Evolutionary conservation across 2,329 filamentous ascomycete species (phyloP).

Genomic region (Exophiala alcalophila): DNA sequence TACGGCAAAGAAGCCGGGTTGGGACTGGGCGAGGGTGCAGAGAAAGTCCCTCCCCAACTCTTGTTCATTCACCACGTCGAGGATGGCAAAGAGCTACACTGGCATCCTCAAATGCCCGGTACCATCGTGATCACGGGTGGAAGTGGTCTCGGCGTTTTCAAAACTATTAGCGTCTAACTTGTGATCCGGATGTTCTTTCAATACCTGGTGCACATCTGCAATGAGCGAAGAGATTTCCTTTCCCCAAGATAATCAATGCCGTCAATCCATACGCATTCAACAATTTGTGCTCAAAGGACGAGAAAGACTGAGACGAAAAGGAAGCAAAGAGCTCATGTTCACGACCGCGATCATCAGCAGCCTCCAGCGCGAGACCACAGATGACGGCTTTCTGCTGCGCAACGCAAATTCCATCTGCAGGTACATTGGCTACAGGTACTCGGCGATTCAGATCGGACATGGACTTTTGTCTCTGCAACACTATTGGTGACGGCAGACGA

Average conservation of each 20-base stretch:
- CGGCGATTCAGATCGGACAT: not conserved
- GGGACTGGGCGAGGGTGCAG: constrained; percentile 29
- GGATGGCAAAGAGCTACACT: constrained; percentile 91
- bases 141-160: constrained; percentile 76
- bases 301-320: too few species aligned
- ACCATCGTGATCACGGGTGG: constrained; percentile 85
- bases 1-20: constrained; percentile 72
- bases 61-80: constrained; percentile 97
- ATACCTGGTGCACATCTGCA: too few species aligned
- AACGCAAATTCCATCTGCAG: constrained; percentile 8
- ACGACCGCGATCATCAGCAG: too few species aligned
- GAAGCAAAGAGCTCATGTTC: not conserved
- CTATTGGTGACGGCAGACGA: not conserved
- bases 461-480: too few species aligned
- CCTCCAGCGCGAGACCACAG: too few species aligned
- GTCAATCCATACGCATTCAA: too few species aligned
- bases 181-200: too few species aligned
- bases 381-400: too few species aligned
- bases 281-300: too few species aligned
- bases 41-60: constrained; percentile 77
- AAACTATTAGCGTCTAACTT: constrained; percentile 78
- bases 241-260: not conserved
- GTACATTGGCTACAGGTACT: constrained; percentile 8
- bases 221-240: not conserved
- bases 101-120: constrained; percentile 94